These are phyloP conservation scores for Cryoendolithus antarcticus DNA, from an alignment of 2,329 filamentous ascomycete genomes.

Conservation along the genomic window DNA sequence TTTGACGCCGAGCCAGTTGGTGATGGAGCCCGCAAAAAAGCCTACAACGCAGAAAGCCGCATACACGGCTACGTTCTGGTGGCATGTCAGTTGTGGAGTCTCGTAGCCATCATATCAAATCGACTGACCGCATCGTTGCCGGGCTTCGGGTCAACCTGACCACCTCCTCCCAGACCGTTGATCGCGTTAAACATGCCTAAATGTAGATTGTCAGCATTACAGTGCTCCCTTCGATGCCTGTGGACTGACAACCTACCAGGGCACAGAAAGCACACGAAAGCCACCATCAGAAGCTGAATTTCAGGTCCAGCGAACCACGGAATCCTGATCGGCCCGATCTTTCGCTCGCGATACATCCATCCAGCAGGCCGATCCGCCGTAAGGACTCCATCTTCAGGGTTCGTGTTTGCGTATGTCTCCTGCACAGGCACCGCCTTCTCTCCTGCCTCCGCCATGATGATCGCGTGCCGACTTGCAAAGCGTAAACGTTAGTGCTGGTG, in stretches of 20 bases:
- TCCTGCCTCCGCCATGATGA: too few species aligned
- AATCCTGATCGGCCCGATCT: slow-evolving; percentile 28
- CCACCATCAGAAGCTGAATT: slow-evolving; percentile 36
- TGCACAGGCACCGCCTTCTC: too few species aligned
- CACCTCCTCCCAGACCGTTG: slow-evolving; percentile 39
- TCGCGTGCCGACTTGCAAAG: too few species aligned
- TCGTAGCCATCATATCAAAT: too few species aligned
- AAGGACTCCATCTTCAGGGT: too few species aligned
- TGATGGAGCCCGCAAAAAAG: slow-evolving; percentile 57
- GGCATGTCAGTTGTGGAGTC: too few species aligned
- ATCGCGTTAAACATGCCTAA: slow-evolving; percentile 40
- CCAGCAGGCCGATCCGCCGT: slow-evolving; percentile 10
- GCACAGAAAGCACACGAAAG: slow-evolving; percentile 42
- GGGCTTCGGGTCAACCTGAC: slow-evolving; percentile 32
- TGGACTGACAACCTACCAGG: slow-evolving; percentile 23
- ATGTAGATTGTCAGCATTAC: slow-evolving; percentile 2
- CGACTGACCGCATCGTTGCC: slow-evolving; percentile 38
- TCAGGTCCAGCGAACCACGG: slow-evolving; percentile 39
- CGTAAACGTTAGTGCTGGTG: too few species aligned
- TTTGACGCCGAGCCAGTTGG: slow-evolving; percentile 63
- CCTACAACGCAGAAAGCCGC: slow-evolving; percentile 56
- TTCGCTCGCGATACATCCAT: slow-evolving; percentile 36
- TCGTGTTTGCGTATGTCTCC: too few species aligned
- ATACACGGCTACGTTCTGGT: slow-evolving; percentile 57
- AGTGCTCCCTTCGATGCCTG: background rate